phyloP scores from a whole-genome alignment of 371 early-diverging fungal species.

The Globomyces sp. region DNA sequence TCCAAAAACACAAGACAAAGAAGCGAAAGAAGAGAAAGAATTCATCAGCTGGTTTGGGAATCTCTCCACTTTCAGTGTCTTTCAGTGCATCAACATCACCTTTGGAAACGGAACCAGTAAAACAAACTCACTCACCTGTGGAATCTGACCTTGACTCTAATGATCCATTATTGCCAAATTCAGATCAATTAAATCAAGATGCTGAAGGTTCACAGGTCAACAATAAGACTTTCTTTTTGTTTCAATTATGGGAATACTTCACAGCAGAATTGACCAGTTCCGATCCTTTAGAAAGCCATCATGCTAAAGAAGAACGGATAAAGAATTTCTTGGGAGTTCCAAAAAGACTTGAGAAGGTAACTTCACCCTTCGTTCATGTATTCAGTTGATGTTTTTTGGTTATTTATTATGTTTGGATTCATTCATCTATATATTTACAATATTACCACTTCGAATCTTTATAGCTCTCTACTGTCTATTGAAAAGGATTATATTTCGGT shows the following conservation, averaged over 20 bases:
- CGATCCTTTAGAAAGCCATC: constrained; percentile 70
- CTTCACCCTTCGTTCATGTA: constrained; percentile 5
- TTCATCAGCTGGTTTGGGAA: no score
- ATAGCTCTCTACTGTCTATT: constrained; percentile 61
- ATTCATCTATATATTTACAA: constrained; percentile 89
- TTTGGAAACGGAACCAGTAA: no score
- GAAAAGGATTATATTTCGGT: constrained; percentile 27
- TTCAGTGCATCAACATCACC: no score
- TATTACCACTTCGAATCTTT: constrained; percentile 83
- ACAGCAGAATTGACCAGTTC: constrained; percentile 62
- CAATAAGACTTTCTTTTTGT: no score
- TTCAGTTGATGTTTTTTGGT: constrained; percentile 75
- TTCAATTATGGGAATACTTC: constrained; percentile 28
- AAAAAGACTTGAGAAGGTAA: constrained; percentile 75
- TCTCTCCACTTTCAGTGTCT: no score
- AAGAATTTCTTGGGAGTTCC: constrained; percentile 82
- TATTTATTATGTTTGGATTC: constrained; percentile 90
- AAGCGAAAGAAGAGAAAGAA: no score
- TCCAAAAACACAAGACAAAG: no score
- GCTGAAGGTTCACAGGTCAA: neutral
- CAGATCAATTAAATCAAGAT: no score
- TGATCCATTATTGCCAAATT: no score
- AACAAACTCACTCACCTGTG: no score
- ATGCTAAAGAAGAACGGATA: constrained; percentile 78
- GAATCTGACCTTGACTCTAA: no score